Evolutionary conservation across 345 rosid genomes (phyloP).

Genomic region (Moricandia moricandioides): DNA sequence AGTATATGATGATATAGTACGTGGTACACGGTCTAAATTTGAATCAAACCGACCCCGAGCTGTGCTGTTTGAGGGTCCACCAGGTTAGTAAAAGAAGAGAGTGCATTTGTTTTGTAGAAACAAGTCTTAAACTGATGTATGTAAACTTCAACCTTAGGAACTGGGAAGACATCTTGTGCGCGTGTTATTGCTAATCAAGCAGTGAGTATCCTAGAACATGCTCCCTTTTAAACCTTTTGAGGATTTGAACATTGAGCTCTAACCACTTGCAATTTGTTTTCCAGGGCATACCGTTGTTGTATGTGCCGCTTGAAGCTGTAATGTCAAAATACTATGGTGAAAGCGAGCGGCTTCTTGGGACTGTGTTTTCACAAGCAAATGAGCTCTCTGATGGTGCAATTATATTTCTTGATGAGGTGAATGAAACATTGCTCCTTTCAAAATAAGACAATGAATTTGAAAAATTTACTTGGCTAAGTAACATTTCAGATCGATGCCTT

Average conservation of each 20-base stretch:
- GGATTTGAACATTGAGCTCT: not conserved
- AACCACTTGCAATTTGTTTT: slow-evolving; percentile 10
- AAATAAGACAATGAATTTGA: not conserved
- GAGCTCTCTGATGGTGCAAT: slow-evolving; percentile 80
- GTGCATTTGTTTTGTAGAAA: slow-evolving; percentile 4
- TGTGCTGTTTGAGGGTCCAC: slow-evolving; percentile 95
- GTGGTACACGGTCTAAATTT: slow-evolving; percentile 75
- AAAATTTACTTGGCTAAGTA: not conserved
- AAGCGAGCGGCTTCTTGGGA: slow-evolving; percentile 79
- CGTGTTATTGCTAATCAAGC: slow-evolving; percentile 90
- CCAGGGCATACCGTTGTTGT: slow-evolving; percentile 82
- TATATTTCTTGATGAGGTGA: slow-evolving; percentile 92
- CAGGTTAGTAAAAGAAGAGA: slow-evolving; percentile 49
- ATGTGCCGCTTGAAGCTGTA: slow-evolving; percentile 85
- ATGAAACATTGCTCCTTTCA: not conserved
- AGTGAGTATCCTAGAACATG: slow-evolving; percentile 44
- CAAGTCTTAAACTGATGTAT: slow-evolving; percentile 4
- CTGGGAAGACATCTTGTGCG: slow-evolving; percentile 96
- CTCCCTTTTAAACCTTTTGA: not conserved
- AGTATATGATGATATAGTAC: slow-evolving; percentile 88
- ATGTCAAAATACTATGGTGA: slow-evolving; percentile 94
- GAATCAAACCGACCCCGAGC: slow-evolving; percentile 95
- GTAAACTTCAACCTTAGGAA: slow-evolving; percentile 50
- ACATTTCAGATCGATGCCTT: slow-evolving; percentile 83
- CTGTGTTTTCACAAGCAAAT: slow-evolving; percentile 86